Conservation (phyloP, 805 yeast species). For the Metschnikowia cerradonensis region DNA sequence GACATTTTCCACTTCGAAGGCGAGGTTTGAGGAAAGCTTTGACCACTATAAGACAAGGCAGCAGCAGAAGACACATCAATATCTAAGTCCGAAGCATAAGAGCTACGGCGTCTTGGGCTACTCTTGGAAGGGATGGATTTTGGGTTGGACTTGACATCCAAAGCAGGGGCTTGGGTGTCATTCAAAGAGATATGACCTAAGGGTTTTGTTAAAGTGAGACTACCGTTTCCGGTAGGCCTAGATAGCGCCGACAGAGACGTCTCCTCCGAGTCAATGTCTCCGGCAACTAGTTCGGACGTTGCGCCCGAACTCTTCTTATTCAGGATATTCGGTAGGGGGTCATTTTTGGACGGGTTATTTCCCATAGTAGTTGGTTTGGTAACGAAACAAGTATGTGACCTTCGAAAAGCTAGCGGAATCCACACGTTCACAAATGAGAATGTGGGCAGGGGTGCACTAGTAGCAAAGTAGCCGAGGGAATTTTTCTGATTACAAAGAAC, state of each 20-base stretch:
- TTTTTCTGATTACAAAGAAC: slow-evolving; percentile 3
- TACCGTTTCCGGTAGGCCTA: slow-evolving; percentile 25
- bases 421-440: neutral
- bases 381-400: neutral
- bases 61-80: slow-evolving; percentile 47
- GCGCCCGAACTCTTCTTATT: slow-evolving; percentile 24
- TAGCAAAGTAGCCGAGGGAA: neutral
- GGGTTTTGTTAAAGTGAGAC: slow-evolving; percentile 7
- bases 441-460: neutral
- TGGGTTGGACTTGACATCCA: slow-evolving; percentile 9
- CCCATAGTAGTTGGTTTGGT: slow-evolving; percentile 40
- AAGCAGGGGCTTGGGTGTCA: neutral
- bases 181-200: slow-evolving; percentile 2
- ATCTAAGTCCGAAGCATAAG: slow-evolving; percentile 24
- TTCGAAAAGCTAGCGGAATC: neutral
- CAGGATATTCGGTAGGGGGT: slow-evolving; percentile 43
- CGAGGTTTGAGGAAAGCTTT: neutral
- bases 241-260: slow-evolving; percentile 40
- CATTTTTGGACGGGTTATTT: slow-evolving; percentile 60
- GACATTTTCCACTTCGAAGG: slow-evolving; percentile 8
- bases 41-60: slow-evolving; percentile 20
- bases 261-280: slow-evolving; percentile 41
- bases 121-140: slow-evolving; percentile 11
- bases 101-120: slow-evolving; percentile 5
- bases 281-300: slow-evolving; percentile 24